phyloP scores from a whole-genome alignment of 306 rosid species.

The Ormosia emarginata region DNA sequence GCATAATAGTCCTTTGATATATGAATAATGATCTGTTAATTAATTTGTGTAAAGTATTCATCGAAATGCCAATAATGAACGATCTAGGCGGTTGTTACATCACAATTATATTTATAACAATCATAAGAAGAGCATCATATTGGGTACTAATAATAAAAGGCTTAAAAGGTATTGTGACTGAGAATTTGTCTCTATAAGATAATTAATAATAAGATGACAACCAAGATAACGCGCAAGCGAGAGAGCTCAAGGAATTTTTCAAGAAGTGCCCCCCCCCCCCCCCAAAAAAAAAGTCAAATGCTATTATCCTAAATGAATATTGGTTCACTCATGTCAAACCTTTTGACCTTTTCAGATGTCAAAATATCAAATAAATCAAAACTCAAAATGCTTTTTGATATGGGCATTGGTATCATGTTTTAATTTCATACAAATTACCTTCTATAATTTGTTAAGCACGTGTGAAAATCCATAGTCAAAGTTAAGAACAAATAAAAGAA shows the following conservation, averaged over 20 bases:
- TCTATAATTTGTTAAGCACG: background rate
- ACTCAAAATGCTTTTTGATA: background rate
- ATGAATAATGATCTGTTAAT: background rate
- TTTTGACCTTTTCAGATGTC: constrained; percentile 3
- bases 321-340: background rate
- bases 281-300: background rate
- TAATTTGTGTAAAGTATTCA: background rate
- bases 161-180: background rate
- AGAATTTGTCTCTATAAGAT: background rate
- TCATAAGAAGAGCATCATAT: background rate
- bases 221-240: background rate
- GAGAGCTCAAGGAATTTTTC: background rate
- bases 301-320: background rate
- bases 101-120: background rate
- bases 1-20: background rate
- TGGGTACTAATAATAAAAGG: background rate
- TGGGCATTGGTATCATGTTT: background rate
- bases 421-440: background rate
- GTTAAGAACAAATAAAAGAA: background rate
- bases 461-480: background rate
- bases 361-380: background rate
- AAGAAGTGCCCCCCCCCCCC: background rate
- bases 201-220: background rate
- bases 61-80: background rate
- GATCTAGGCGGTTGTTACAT: background rate